Conservation (phyloP, 2,329 filamentous ascomycete genomes). For the Remersonia thermophila region DNA sequence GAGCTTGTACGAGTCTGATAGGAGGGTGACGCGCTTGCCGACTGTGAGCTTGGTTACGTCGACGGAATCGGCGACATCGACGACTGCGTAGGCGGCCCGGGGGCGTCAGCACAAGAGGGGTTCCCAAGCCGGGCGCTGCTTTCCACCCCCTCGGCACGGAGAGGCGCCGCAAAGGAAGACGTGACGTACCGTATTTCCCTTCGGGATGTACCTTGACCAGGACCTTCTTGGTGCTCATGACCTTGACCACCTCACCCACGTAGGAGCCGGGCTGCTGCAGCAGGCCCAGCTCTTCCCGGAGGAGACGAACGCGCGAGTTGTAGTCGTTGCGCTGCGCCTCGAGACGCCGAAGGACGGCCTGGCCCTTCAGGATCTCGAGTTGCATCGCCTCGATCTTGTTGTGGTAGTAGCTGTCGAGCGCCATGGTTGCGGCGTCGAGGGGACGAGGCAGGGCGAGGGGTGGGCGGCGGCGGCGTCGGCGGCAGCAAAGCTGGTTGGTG, state of each 20-base stretch:
- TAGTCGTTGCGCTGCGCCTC: conserved; percentile 99
- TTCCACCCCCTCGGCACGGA: no score
- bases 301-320: conserved; percentile 89
- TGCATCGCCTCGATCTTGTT: conserved; percentile 99
- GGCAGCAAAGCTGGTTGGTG: no score
- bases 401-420: conserved; percentile 97
- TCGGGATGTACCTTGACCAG: conserved; percentile 98
- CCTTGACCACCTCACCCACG: conserved; percentile 98
- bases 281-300: conserved; percentile 89
- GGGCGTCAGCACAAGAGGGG: conserved; percentile 1
- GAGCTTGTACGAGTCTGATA: conserved; percentile 96
- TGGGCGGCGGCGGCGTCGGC: background rate
- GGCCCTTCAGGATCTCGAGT: conserved; percentile 98
- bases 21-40: conserved; percentile 90
- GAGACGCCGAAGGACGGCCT: conserved; percentile 84
- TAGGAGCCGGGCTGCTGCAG: conserved; percentile 96
- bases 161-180: no score
- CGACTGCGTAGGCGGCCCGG: conserved; percentile 52
- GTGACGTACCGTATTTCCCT: conserved; percentile 88
- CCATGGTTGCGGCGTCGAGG: conserved; percentile 51
- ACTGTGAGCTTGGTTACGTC: conserved; percentile 92
- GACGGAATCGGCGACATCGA: conserved; percentile 88
- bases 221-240: conserved; percentile 99
- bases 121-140: no score
- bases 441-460: background rate